phyloP scores from a whole-genome alignment of 2,329 filamentous ascomycete genomes.

The Colletotrichum spaethianum region DNA sequence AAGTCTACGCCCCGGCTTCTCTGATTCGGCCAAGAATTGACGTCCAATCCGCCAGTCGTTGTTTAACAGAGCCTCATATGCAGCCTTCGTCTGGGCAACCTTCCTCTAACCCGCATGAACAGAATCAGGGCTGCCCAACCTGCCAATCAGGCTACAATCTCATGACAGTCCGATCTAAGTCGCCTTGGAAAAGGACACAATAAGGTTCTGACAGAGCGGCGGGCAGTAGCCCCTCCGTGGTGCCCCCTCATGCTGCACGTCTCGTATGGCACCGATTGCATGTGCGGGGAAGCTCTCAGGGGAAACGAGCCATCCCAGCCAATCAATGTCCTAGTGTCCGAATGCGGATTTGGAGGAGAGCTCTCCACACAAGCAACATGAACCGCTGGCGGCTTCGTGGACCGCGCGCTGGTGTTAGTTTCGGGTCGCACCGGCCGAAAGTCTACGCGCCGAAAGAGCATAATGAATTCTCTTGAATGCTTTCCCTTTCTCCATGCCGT shows the following conservation, averaged over 20 bases:
- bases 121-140: background rate
- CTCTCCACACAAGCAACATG: constrained; percentile 19
- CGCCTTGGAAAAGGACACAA: background rate
- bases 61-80: background rate
- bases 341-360: background rate
- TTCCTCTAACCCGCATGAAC: background rate
- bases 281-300: constrained; percentile 27
- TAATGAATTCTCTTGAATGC: background rate
- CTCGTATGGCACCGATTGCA: constrained; percentile 19
- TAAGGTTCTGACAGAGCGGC: constrained; percentile 34
- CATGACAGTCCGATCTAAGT: background rate
- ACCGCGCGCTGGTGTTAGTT: constrained; percentile 19
- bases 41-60: background rate
- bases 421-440: constrained; percentile 27
- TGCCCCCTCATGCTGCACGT: constrained; percentile 20
- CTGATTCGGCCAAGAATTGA: background rate
- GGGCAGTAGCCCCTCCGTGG: constrained; percentile 1
- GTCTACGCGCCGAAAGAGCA: background rate
- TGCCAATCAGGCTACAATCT: background rate
- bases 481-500: background rate
- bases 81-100: background rate
- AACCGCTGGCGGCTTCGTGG: constrained; percentile 5
- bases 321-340: background rate
- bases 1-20: background rate
- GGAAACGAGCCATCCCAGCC: background rate